These are phyloP conservation scores for Forsythia viridissima DNA, from an alignment of 257 asterid genomes.

Conservation along the genomic window DNA sequence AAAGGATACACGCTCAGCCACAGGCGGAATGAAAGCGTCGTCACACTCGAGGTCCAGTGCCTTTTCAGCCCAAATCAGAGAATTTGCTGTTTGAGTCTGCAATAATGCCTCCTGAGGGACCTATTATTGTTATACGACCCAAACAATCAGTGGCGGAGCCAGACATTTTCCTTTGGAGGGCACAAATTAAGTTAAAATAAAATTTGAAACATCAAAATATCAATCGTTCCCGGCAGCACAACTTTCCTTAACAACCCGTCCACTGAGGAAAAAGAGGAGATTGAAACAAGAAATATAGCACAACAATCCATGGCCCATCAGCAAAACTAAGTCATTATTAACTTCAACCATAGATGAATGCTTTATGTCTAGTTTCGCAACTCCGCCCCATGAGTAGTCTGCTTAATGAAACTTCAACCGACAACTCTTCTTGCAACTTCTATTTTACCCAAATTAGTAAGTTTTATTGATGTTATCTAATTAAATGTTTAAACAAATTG, in stretches of 20 bases:
- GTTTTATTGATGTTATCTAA: neutral
- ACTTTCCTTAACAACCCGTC: neutral
- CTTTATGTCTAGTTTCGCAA: neutral
- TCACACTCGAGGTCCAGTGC: slow-evolving; percentile 39
- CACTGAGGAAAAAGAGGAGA: neutral
- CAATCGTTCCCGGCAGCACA: neutral
- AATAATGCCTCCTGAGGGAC: slow-evolving; percentile 60
- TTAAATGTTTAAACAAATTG: neutral
- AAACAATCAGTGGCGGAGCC: neutral
- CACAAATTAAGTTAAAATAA: too few relatives aligned
- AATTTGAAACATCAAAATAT: too few relatives aligned
- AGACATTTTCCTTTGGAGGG: too few relatives aligned
- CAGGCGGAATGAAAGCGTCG: slow-evolving; percentile 55
- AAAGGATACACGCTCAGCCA: slow-evolving; percentile 70
- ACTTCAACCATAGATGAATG: neutral
- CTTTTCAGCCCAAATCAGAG: slow-evolving; percentile 75
- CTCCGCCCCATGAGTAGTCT: neutral
- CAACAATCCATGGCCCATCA: too few relatives aligned
- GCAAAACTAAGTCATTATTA: neutral
- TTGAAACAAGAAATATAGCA: neutral
- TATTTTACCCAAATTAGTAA: neutral
- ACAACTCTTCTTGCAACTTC: neutral
- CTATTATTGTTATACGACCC: slow-evolving; percentile 34
- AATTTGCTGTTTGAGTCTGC: slow-evolving; percentile 69
- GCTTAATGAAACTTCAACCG: neutral